A percentile compares a stretch with the other conserved stretches of the same genome.
Conservation (phyloP, 1,284 basidiomycete species). For the Sutorius eximius region DNA sequence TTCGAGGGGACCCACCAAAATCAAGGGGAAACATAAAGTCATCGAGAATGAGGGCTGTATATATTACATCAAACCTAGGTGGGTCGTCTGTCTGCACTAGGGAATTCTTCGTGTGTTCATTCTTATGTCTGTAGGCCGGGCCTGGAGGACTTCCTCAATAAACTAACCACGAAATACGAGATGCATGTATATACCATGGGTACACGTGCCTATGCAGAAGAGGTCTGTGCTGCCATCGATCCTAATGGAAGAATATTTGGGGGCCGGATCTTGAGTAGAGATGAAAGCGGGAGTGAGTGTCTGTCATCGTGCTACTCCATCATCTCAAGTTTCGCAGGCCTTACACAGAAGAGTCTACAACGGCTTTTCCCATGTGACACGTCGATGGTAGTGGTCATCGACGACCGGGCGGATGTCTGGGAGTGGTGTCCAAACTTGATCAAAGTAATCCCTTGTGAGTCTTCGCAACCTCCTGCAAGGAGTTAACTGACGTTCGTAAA, state of each 20-base stretch:
- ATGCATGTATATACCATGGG: slow-evolving; percentile 99
- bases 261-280: slow-evolving; percentile 85
- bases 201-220: slow-evolving; percentile 93
- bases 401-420: slow-evolving; percentile 98
- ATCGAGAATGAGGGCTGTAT: slow-evolving; percentile 80
- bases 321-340: slow-evolving; percentile 44
- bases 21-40: slow-evolving; percentile 58
- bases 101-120: slow-evolving; percentile 2
- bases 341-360: slow-evolving; percentile 89
- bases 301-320: neutral
- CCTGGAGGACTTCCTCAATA: slow-evolving; percentile 74
- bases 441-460: slow-evolving; percentile 93
- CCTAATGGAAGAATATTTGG: slow-evolving; percentile 86
- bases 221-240: slow-evolving; percentile 93
- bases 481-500: slow-evolving; percentile 9
- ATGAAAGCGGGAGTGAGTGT: slow-evolving; percentile 89
- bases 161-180: slow-evolving; percentile 82
- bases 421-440: slow-evolving; percentile 93
- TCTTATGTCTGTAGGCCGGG: slow-evolving; percentile 66
- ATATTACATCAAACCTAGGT: slow-evolving; percentile 98
- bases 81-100: slow-evolving; percentile 28
- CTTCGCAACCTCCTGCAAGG: neutral
- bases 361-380: slow-evolving; percentile 95
- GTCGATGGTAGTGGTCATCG: slow-evolving; percentile 98
- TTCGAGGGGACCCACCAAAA: slow-evolving; percentile 25